Conservation (phyloP, 2,329 filamentous ascomycete species). For the Xylaria sp. region DNA sequence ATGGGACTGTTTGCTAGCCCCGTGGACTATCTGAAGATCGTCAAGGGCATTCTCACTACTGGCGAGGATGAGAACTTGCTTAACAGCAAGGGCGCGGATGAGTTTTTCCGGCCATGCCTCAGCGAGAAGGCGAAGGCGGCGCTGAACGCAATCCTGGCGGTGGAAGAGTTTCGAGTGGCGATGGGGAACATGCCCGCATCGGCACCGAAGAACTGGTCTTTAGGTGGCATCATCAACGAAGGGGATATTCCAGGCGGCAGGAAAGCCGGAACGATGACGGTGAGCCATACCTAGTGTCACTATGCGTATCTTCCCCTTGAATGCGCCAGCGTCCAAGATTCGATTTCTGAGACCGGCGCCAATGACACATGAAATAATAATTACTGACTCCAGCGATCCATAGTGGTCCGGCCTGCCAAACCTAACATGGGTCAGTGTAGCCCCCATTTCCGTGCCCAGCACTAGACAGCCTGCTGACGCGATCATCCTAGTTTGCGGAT, state of each 20-base stretch:
- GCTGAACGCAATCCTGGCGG: slow-evolving; percentile 23
- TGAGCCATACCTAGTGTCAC: too few species aligned
- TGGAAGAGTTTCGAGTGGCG: slow-evolving; percentile 32
- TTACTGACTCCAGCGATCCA: too few species aligned
- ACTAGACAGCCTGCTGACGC: slow-evolving; percentile 23
- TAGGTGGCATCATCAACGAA: slow-evolving; percentile 41
- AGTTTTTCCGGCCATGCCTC: slow-evolving; percentile 41
- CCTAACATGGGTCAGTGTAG: slow-evolving; percentile 36
- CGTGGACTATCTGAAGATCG: slow-evolving; percentile 37
- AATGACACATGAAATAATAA: too few species aligned
- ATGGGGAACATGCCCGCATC: slow-evolving; percentile 38
- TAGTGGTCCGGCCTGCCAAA: slow-evolving; percentile 40
- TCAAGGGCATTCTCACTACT: slow-evolving; percentile 35
- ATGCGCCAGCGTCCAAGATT: too few species aligned
- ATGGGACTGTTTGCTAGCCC: slow-evolving; percentile 38
- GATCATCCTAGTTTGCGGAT: slow-evolving; percentile 35
- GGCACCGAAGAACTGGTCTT: slow-evolving; percentile 34
- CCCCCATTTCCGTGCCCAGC: not conserved
- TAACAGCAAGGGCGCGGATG: slow-evolving; percentile 24
- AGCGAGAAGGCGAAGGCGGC: slow-evolving; percentile 35
- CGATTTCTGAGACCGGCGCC: too few species aligned
- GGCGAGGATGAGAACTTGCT: slow-evolving; percentile 34
- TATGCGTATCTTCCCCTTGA: too few species aligned
- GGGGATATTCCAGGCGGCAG: slow-evolving; percentile 39
- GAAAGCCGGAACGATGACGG: slow-evolving; percentile 38